A percentile compares a stretch with the other conserved stretches of the same genome.
phyloP scores from a whole-genome alignment of 2,329 filamentous ascomycete genomes.

The Fusarium solani-melongenae region DNA sequence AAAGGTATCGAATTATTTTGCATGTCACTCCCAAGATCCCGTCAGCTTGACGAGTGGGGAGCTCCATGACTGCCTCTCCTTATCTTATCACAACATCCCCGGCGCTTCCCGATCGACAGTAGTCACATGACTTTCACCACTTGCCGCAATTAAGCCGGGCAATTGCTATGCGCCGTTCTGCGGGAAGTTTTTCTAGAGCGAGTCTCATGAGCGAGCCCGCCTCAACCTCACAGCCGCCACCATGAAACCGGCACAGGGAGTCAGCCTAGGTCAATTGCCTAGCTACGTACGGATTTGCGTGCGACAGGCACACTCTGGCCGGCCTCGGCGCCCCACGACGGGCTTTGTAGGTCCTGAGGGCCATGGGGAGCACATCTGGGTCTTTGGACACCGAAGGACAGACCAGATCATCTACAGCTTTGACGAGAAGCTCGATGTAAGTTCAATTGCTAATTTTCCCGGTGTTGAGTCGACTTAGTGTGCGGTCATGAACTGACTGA shows the following conservation, averaged over 20 bases:
- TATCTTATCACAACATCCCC: slow-evolving; percentile 37
- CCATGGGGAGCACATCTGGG: slow-evolving; percentile 69
- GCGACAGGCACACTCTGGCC: slow-evolving; percentile 50
- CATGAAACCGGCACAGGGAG: slow-evolving; percentile 52
- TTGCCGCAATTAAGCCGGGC: slow-evolving; percentile 28
- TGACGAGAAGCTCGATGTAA: slow-evolving; percentile 57
- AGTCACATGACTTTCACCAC: slow-evolving; percentile 34
- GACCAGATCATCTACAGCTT: slow-evolving; percentile 66
- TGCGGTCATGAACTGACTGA: not conserved
- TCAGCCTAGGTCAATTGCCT: slow-evolving; percentile 56
- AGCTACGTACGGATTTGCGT: slow-evolving; percentile 55
- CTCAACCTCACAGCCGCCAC: slow-evolving; percentile 41
- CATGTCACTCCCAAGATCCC: not conserved
- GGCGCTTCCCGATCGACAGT: not conserved
- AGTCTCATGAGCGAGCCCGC: slow-evolving; percentile 31
- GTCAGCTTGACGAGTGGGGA: not conserved
- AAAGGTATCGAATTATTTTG: not conserved
- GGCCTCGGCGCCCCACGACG: slow-evolving; percentile 35
- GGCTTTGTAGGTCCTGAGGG: slow-evolving; percentile 48
- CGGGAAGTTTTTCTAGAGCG: slow-evolving; percentile 29
- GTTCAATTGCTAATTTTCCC: slow-evolving; percentile 32
- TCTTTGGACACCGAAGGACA: slow-evolving; percentile 62
- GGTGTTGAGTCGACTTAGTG: not conserved
- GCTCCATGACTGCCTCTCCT: slow-evolving; percentile 29
- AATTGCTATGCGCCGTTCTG: slow-evolving; percentile 18